A percentile compares a stretch with the other conserved stretches of the same genome.
These are phyloP conservation scores for Suillus spraguei DNA, from an alignment of 768 basidiomycete genomes.

Conservation along the genomic window DNA sequence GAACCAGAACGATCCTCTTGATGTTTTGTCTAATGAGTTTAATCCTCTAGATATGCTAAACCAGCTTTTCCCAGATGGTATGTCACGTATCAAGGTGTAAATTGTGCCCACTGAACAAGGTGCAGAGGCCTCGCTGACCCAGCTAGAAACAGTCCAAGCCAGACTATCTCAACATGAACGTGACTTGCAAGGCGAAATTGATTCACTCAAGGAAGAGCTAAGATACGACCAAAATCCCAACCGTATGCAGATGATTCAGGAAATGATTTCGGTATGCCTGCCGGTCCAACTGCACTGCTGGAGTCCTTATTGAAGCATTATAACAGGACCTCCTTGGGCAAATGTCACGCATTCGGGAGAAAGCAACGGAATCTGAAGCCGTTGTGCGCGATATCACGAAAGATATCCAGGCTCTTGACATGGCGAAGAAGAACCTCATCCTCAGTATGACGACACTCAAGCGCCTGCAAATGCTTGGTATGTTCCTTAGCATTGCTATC, in stretches of 20 bases:
- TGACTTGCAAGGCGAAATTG: conserved; percentile 73
- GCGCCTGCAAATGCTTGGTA: conserved; percentile 92
- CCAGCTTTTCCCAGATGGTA: conserved; percentile 80
- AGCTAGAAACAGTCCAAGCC: conserved; percentile 71
- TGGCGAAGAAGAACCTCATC: conserved; percentile 92
- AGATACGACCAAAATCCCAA: conserved; percentile 82
- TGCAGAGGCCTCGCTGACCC: conserved; percentile 73
- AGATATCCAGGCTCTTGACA: conserved; percentile 93
- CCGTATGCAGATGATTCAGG: conserved; percentile 89
- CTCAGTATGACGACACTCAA: conserved; percentile 88
- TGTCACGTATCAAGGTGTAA: conserved; percentile 23
- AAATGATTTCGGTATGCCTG: conserved; percentile 85
- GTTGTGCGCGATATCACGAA: conserved; percentile 95
- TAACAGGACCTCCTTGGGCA: conserved; percentile 88
- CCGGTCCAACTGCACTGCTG: neutral
- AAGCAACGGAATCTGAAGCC: conserved; percentile 95
- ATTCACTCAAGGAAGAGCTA: conserved; percentile 65
- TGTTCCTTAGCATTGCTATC: conserved; percentile 25
- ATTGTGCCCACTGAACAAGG: conserved; percentile 8
- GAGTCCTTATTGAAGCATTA: conserved; percentile 14
- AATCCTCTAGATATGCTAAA: conserved; percentile 54
- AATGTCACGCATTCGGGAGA: conserved; percentile 95
- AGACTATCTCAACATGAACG: conserved; percentile 69
- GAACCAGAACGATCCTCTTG: conserved; percentile 53
- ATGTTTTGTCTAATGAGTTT: conserved; percentile 60